These are phyloP conservation scores for Penicillium bovifimosum DNA, from an alignment of 495 filamentous ascomycete species.

Conservation along the genomic window DNA sequence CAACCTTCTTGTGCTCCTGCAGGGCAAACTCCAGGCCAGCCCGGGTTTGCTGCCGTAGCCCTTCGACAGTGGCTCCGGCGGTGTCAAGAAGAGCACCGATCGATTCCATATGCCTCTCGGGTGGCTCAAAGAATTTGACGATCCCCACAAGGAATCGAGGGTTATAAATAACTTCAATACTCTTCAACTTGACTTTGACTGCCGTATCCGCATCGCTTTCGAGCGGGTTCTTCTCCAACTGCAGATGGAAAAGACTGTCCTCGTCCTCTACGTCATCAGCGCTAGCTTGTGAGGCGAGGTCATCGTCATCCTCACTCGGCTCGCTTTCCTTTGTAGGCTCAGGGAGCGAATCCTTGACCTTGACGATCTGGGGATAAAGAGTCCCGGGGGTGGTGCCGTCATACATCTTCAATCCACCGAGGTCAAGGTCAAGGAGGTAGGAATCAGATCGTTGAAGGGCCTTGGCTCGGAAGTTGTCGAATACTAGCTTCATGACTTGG, in stretches of 20 bases:
- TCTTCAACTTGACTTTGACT: constrained; percentile 84
- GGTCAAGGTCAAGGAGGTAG: constrained; percentile 76
- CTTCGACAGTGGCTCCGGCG: constrained; percentile 91
- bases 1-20: constrained; percentile 95
- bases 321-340: constrained; percentile 41
- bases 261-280: constrained; percentile 54
- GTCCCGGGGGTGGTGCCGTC: constrained; percentile 90
- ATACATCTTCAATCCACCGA: constrained; percentile 88
- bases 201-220: constrained; percentile 88
- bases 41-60: constrained; percentile 86
- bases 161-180: constrained; percentile 95
- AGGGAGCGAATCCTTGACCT: constrained; percentile 78
- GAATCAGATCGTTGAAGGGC: constrained; percentile 85
- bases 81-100: constrained; percentile 91
- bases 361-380: constrained; percentile 88
- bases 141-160: constrained; percentile 85
- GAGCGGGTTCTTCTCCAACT: constrained; percentile 90
- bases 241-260: constrained; percentile 80
- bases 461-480: constrained; percentile 87
- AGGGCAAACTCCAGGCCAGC: constrained; percentile 94
- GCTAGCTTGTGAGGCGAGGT: constrained; percentile 50
- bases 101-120: constrained; percentile 96
- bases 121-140: constrained; percentile 90
- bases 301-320: constrained; percentile 50
- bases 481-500: constrained; percentile 83